Percentiles rank a stretch among this genome's conserved stretches.
Conservation (phyloP, 2,329 filamentous ascomycete genomes). For the Rhynchosporium secalis region DNA sequence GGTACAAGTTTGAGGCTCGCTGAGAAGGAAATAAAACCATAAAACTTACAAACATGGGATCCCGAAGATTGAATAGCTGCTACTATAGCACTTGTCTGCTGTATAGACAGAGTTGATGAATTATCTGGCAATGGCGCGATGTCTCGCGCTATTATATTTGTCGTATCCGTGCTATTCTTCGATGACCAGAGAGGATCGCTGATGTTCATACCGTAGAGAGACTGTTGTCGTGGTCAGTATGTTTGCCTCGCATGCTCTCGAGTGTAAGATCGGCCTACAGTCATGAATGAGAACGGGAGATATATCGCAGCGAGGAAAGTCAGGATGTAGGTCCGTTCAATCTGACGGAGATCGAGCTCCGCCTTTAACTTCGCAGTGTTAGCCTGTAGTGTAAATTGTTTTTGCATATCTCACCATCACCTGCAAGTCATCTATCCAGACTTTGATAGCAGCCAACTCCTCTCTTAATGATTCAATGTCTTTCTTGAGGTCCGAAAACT, state of each 20-base stretch:
- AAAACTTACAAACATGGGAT: neutral
- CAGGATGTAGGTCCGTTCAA: neutral
- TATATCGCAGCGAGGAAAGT: slow-evolving; percentile 2
- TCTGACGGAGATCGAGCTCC: neutral
- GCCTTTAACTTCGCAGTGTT: neutral
- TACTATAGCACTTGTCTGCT: neutral
- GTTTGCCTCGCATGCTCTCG: neutral
- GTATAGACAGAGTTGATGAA: neutral
- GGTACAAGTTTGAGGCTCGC: too few species aligned
- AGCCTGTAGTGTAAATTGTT: neutral
- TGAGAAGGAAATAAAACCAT: too few species aligned
- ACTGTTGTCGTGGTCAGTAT: neutral
- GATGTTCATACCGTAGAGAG: neutral
- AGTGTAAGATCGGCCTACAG: neutral
- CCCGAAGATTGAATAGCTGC: neutral
- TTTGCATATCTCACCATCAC: neutral
- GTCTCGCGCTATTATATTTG: neutral
- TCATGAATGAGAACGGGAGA: neutral
- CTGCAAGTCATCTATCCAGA: neutral
- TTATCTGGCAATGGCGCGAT: neutral
- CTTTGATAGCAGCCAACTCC: neutral
- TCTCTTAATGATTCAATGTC: neutral
- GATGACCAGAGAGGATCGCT: neutral
- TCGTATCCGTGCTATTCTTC: neutral
- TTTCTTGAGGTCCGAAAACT: neutral